Percentiles rank a stretch among this genome's conserved stretches.
Conservation (phyloP, 371 early-diverging fungal species). For the Apophysomyces elegans region DNA sequence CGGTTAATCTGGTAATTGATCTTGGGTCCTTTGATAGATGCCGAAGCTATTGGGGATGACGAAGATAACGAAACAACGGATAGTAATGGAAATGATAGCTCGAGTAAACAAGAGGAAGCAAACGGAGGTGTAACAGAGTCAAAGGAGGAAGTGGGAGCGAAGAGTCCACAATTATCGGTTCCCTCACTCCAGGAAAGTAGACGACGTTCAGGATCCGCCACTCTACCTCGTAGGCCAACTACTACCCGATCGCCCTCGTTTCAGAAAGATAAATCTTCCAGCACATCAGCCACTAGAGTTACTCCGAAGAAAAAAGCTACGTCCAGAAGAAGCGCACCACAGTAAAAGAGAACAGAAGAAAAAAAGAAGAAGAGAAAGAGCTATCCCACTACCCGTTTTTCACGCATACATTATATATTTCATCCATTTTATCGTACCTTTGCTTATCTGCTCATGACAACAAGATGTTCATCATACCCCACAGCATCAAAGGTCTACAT, state of each 20-base stretch:
- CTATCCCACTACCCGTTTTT: too few relatives aligned
- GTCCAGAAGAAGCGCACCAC: conserved; percentile 1
- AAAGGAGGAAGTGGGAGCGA: neutral
- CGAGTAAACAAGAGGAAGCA: neutral
- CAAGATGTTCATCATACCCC: conserved; percentile 11
- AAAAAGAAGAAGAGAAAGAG: neutral
- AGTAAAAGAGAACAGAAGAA: neutral
- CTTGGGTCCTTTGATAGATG: neutral
- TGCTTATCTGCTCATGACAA: conserved; percentile 1
- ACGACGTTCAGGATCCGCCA: neutral
- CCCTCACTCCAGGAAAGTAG: neutral
- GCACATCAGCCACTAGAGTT: neutral
- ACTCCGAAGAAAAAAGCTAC: neutral
- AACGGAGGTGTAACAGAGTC: neutral
- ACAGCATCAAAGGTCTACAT: neutral
- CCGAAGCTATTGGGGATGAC: conserved; percentile 8
- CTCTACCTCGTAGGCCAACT: neutral
- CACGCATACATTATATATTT: conserved; percentile 6
- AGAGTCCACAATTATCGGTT: neutral
- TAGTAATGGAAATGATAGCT: neutral
- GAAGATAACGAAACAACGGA: conserved; percentile 4
- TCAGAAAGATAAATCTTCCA: neutral
- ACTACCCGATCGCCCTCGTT: neutral
- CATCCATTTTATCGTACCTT: conserved; percentile 6
- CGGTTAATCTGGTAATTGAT: neutral